These are phyloP conservation scores for Eutrema heterophyllum DNA, from an alignment of 345 rosid species.

Conservation along the genomic window DNA sequence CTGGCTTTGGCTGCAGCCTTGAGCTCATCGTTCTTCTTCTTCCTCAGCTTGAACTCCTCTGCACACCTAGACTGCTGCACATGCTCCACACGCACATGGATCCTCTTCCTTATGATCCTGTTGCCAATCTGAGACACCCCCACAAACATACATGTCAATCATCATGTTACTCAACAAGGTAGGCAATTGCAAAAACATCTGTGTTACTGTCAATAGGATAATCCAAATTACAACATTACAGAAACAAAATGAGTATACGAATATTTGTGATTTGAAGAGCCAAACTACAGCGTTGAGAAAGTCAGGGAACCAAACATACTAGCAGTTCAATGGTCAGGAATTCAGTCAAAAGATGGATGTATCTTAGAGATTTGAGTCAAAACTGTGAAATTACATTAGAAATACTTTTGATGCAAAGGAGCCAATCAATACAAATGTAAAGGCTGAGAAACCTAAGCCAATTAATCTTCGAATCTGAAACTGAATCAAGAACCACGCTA, in stretches of 20 bases:
- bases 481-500: not conserved
- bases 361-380: too few species aligned
- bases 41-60: slow-evolving; percentile 63
- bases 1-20: slow-evolving; percentile 70
- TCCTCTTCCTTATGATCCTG: slow-evolving; percentile 68
- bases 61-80: slow-evolving; percentile 65
- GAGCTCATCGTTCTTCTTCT: slow-evolving; percentile 46
- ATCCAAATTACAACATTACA: not conserved
- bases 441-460: not conserved
- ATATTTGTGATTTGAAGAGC: not conserved
- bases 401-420: not conserved
- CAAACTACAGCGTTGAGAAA: not conserved
- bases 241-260: not conserved
- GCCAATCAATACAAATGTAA: not conserved
- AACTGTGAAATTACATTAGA: too few species aligned
- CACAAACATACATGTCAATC: not conserved
- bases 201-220: not conserved
- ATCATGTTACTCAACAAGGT: not conserved
- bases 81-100: slow-evolving; percentile 78
- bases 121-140: slow-evolving; percentile 47
- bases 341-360: not conserved
- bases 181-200: not conserved
- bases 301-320: not conserved
- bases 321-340: too few species aligned
- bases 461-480: not conserved